These are phyloP conservation scores for Cryptococcus hybrid DNA, from an alignment of 1,284 basidiomycete genomes.

Conservation along the genomic window DNA sequence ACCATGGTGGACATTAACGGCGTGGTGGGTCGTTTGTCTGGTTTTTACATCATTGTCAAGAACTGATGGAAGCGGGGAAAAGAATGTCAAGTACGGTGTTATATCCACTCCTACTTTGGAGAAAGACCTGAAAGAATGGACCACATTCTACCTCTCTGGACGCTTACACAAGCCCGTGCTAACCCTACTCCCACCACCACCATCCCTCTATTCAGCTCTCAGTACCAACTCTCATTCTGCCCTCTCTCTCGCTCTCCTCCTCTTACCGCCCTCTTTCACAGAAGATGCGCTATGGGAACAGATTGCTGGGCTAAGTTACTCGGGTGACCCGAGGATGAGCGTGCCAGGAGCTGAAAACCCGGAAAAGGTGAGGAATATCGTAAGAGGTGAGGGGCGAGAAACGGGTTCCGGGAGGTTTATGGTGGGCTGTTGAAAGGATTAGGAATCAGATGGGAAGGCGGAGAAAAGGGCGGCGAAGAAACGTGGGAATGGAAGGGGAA, in stretches of 20 bases:
- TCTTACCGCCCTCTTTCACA: conserved; percentile 61
- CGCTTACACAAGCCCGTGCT: conserved; percentile 96
- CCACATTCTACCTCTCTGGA: conserved; percentile 88
- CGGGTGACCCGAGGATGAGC: conserved; percentile 83
- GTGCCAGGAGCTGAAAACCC: conserved; percentile 90
- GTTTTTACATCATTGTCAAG: neutral
- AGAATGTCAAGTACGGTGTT: conserved; percentile 98
- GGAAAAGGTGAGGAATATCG: conserved; percentile 90
- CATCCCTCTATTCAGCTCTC: conserved; percentile 80
- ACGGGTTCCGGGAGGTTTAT: conserved; percentile 86
- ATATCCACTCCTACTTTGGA: conserved; percentile 88
- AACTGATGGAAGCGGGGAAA: conserved; percentile 9
- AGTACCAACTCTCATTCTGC: conserved; percentile 91
- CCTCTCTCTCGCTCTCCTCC: conserved; percentile 70
- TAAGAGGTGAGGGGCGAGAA: conserved; percentile 64
- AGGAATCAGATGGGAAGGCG: conserved; percentile 7
- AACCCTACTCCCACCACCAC: conserved; percentile 79
- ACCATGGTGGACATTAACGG: conserved; percentile 79
- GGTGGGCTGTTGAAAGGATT: conserved; percentile 66
- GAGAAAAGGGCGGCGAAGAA: conserved; percentile 2
- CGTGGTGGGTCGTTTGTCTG: conserved; percentile 61
- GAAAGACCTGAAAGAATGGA: conserved; percentile 88
- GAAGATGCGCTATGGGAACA: conserved; percentile 81
- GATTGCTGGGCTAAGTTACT: conserved; percentile 84
- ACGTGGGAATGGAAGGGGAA: conserved; percentile 18